Conservation (phyloP, 441 rosid genomes). For the Rhodomyrtus psidioides region DNA sequence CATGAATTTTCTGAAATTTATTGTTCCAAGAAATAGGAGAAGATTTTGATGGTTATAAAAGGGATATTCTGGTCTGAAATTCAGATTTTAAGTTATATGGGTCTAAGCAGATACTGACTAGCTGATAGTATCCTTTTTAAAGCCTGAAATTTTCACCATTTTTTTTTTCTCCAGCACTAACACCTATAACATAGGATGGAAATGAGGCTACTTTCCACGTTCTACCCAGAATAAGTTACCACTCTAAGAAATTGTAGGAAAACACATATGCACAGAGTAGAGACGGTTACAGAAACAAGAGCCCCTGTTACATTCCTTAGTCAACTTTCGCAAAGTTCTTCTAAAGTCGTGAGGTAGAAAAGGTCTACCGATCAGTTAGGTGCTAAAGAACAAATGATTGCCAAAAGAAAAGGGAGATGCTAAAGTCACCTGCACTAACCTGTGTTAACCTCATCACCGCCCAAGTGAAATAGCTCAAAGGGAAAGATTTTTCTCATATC, state of each 20-base stretch:
- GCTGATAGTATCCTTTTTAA: not conserved
- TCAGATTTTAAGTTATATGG: too few species aligned
- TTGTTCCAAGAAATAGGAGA: too few species aligned
- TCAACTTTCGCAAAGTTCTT: not conserved
- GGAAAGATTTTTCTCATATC: constrained; percentile 91
- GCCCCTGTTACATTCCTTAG: not conserved
- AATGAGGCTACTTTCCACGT: not conserved
- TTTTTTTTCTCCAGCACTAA: not conserved
- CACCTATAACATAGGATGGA: not conserved
- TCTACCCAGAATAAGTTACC: not conserved
- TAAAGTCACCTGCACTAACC: constrained; percentile 28
- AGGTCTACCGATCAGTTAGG: not conserved
- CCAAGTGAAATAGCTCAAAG: constrained; percentile 94
- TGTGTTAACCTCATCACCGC: constrained; percentile 96
- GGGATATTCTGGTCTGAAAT: too few species aligned
- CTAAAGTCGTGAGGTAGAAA: not conserved
- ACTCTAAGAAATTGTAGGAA: not conserved
- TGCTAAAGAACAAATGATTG: not conserved
- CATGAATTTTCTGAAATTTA: too few species aligned
- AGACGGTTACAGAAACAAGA: not conserved
- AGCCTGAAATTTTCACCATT: not conserved
- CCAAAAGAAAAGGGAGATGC: constrained; percentile 5
- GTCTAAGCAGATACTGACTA: too few species aligned
- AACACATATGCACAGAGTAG: not conserved
- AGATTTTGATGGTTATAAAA: too few species aligned